A percentile compares a stretch with the other conserved stretches of the same genome.
These are phyloP conservation scores for Asclepias syriaca DNA, from an alignment of 257 asterid genomes.

Conservation along the genomic window DNA sequence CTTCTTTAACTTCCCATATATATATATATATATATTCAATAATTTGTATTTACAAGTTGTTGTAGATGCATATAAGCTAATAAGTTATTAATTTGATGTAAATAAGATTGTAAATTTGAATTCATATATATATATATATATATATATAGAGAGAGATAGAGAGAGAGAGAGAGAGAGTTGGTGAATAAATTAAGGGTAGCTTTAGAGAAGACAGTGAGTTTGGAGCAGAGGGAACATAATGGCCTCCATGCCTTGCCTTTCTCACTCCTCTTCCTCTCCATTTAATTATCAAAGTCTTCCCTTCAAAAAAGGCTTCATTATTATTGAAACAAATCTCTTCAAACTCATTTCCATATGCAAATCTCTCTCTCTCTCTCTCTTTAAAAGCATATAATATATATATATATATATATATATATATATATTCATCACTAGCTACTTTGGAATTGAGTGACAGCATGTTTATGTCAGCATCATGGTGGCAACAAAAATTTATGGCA, in stretches of 20 bases:
- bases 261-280: constrained; percentile 9
- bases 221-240: constrained; percentile 60
- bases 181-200: constrained; percentile 26
- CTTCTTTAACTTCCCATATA: no score
- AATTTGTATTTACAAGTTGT: no score
- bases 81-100: no score
- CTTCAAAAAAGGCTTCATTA: constrained; percentile 15
- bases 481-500: neutral
- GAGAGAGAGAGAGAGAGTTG: constrained; percentile 12
- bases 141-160: no score
- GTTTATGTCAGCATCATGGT: constrained; percentile 39
- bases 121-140: no score
- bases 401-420: no score
- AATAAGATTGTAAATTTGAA: no score
- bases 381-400: neutral
- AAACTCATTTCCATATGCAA: constrained; percentile 12
- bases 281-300: constrained; percentile 14
- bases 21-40: no score
- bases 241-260: constrained; percentile 56
- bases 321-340: constrained; percentile 13
- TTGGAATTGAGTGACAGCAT: constrained; percentile 30
- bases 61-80: no score
- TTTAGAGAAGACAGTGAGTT: constrained; percentile 36
- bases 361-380: neutral
- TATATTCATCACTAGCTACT: neutral